Percentiles rank a stretch among this genome's conserved stretches.
Conservation (phyloP, 2,329 filamentous ascomycete species). For the Calonectria crousiana region DNA sequence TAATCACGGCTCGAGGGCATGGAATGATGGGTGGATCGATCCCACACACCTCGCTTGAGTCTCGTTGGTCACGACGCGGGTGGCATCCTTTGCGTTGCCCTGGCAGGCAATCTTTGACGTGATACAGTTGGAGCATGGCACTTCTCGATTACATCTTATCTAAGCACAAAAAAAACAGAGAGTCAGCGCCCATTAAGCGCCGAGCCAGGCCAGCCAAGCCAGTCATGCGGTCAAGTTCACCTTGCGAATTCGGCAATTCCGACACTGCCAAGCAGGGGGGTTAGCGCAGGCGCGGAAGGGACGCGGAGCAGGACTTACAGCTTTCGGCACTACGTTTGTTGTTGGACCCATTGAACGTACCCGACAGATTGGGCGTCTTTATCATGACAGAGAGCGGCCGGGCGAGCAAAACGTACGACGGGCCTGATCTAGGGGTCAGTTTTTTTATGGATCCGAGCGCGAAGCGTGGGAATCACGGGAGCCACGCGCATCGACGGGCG, state of each 20-base stretch:
- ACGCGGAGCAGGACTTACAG: background rate
- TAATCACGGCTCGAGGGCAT: background rate
- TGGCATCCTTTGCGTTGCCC: background rate
- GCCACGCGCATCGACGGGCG: background rate
- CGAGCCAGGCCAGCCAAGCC: background rate
- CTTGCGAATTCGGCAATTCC: slow-evolving; percentile 9
- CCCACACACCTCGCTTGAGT: background rate
- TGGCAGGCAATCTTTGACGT: slow-evolving; percentile 2
- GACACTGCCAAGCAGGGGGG: background rate
- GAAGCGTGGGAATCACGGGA: slow-evolving; percentile 3
- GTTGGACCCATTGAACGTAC: background rate
- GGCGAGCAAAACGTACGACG: background rate
- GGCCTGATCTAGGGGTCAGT: background rate
- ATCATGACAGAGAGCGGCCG: background rate
- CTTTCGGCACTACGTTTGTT: background rate
- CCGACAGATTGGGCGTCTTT: background rate
- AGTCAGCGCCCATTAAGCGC: background rate
- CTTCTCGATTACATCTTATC: slow-evolving; percentile 9
- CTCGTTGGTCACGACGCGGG: background rate
- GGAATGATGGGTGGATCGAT: background rate
- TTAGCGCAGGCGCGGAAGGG: background rate
- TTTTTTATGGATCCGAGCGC: background rate
- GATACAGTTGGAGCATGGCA: slow-evolving; percentile 7
- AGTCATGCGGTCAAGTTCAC: background rate
- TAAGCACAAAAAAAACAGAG: background rate